Conservation (phyloP, 2,329 filamentous ascomycete genomes). For the Nemania diffusa region DNA sequence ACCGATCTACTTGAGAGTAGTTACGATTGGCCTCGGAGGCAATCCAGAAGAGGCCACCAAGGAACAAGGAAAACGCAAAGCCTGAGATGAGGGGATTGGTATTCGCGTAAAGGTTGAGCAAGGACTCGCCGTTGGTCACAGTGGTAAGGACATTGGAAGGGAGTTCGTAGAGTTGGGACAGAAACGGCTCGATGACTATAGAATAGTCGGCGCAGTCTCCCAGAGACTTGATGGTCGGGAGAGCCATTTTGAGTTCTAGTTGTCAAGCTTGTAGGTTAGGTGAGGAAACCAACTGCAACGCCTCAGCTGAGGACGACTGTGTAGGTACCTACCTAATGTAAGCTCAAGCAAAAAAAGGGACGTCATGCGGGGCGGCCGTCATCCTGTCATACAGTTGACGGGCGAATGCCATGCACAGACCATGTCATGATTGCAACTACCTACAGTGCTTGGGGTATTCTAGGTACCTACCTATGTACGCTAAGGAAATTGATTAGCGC, state of each 20-base stretch:
- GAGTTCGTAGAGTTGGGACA: conserved; percentile 75
- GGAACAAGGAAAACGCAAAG: conserved; percentile 74
- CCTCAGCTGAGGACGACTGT: no score
- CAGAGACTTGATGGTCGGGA: conserved; percentile 77
- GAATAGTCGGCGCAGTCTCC: conserved; percentile 80
- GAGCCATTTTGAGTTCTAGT: conserved; percentile 62
- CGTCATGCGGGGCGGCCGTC: conserved; percentile 26
- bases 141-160: conserved; percentile 72
- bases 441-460: no score
- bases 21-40: conserved; percentile 89
- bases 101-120: conserved; percentile 78
- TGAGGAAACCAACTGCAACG: no score
- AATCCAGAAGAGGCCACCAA: conserved; percentile 78
- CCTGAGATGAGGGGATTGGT: conserved; percentile 88
- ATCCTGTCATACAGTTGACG: background rate
- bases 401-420: conserved; percentile 19
- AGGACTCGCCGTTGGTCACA: conserved; percentile 66
- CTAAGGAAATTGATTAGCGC: conserved; percentile 9
- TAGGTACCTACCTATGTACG: background rate
- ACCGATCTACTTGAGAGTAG: conserved; percentile 94
- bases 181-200: conserved; percentile 78
- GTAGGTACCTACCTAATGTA: no score
- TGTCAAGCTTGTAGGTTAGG: background rate
- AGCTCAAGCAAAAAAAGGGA: conserved; percentile 14
- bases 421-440: conserved; percentile 2